A percentile compares a stretch with the other conserved stretches of the same genome.
Conservation (phyloP, 139 green algal species). For the Chlamydomonas incerta region DNA sequence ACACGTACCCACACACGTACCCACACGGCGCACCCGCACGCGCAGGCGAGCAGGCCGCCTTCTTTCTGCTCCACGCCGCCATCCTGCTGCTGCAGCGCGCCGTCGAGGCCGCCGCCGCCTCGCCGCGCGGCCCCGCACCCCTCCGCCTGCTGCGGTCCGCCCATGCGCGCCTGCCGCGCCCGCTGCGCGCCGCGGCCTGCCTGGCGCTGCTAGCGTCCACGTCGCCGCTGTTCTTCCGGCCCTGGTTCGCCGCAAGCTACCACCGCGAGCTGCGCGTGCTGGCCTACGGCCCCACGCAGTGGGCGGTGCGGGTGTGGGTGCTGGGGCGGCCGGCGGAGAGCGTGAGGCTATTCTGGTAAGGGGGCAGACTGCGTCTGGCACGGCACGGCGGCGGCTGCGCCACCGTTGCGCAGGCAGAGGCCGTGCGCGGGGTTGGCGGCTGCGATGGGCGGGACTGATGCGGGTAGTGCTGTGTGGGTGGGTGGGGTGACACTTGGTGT, state of each 20-base stretch:
- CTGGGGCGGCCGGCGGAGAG: background rate
- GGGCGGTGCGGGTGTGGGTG: constrained; percentile 6
- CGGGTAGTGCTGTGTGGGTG: too few relatives aligned
- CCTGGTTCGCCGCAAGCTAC: constrained; percentile 32
- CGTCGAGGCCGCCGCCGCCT: background rate
- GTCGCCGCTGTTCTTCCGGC: constrained; percentile 12
- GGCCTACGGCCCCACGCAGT: constrained; percentile 7
- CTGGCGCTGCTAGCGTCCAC: background rate
- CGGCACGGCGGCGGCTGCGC: too few relatives aligned
- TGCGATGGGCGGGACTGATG: too few relatives aligned
- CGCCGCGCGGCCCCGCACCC: too few relatives aligned
- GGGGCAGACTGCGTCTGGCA: too few relatives aligned
- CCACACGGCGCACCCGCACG: too few relatives aligned
- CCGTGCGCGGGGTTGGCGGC: too few relatives aligned
- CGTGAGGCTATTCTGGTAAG: background rate
- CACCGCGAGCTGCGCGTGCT: constrained; percentile 42
- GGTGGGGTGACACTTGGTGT: too few relatives aligned
- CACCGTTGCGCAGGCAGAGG: too few relatives aligned
- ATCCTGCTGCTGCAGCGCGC: background rate
- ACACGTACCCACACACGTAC: too few relatives aligned
- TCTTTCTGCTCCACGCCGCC: constrained; percentile 25
- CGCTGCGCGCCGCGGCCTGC: background rate
- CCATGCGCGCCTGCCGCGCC: background rate
- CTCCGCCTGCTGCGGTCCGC: too few relatives aligned
- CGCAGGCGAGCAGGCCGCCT: constrained; percentile 33